Percentiles rank a stretch among this genome's conserved stretches.
Evolutionary conservation across 2,329 filamentous ascomycete genomes (phyloP).

Genomic region (Fonsecaea pedrosoi): DNA sequence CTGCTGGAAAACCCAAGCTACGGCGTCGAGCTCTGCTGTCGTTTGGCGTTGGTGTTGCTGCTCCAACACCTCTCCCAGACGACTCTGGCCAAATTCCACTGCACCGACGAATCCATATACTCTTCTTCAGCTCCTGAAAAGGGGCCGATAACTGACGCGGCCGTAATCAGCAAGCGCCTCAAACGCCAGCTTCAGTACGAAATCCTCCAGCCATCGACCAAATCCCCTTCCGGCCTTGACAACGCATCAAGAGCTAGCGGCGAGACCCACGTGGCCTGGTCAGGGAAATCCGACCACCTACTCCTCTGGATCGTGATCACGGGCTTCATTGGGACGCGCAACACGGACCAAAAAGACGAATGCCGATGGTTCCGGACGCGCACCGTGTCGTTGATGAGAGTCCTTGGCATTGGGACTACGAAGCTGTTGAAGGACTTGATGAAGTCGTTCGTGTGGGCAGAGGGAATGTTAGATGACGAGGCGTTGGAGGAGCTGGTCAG

Average conservation of each 20-base stretch:
- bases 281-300: slow-evolving; percentile 20
- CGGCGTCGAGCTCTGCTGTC: slow-evolving; percentile 27
- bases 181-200: slow-evolving; percentile 27
- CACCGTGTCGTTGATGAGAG: slow-evolving; percentile 6
- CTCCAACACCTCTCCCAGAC: slow-evolving; percentile 13
- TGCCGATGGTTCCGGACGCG: slow-evolving; percentile 21
- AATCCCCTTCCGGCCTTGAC: slow-evolving; percentile 5
- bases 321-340: slow-evolving; percentile 14
- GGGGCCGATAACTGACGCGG: background rate
- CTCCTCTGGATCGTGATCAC: slow-evolving; percentile 29
- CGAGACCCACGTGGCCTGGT: slow-evolving; percentile 14
- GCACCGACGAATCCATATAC: slow-evolving; percentile 1
- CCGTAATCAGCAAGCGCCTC: slow-evolving; percentile 13
- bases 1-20: slow-evolving; percentile 26
- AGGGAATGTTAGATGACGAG: slow-evolving; percentile 23
- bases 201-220: slow-evolving; percentile 24
- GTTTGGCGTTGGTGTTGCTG: slow-evolving; percentile 18
- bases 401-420: slow-evolving; percentile 14
- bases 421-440: slow-evolving; percentile 9
- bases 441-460: slow-evolving; percentile 20
- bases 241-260: background rate
- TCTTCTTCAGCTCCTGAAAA: background rate
- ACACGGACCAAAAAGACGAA: slow-evolving; percentile 8
- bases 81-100: background rate
- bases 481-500: background rate